A percentile compares a stretch with the other conserved stretches of the same genome.
Conservation (phyloP, 345 rosid genomes). For the Combretum micranthum region DNA sequence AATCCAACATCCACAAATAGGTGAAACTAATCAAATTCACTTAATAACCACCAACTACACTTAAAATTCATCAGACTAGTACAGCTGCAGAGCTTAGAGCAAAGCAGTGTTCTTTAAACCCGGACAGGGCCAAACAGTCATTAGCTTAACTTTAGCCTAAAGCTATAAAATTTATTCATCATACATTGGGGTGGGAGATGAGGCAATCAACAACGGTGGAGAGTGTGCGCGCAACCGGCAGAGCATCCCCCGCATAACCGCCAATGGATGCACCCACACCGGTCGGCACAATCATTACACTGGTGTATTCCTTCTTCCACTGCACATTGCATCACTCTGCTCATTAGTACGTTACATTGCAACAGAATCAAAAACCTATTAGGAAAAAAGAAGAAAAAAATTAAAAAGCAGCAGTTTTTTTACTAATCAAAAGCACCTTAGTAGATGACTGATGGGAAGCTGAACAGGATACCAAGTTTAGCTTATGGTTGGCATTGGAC, state of each 20-base stretch:
- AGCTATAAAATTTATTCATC: background rate
- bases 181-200: conserved; percentile 54
- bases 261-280: conserved; percentile 58
- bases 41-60: too few species aligned
- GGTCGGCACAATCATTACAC: conserved; percentile 58
- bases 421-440: background rate
- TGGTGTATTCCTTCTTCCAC: conserved; percentile 49
- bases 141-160: too few species aligned
- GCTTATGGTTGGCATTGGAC: background rate
- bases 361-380: background rate
- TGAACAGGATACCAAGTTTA: conserved; percentile 10
- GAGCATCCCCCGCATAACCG: conserved; percentile 59
- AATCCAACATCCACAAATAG: too few species aligned
- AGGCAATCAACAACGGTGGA: conserved; percentile 62
- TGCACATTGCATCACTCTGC: conserved; percentile 10
- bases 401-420: too few species aligned
- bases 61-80: too few species aligned
- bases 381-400: too few species aligned
- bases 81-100: too few species aligned
- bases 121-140: too few species aligned
- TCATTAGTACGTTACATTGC: background rate
- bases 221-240: conserved; percentile 51
- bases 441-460: conserved; percentile 10
- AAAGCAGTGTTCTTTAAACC: too few species aligned
- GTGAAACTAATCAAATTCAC: too few species aligned